These are phyloP conservation scores for Clonostachys rosea DNA, from an alignment of 2,329 filamentous ascomycete species.

Conservation along the genomic window DNA sequence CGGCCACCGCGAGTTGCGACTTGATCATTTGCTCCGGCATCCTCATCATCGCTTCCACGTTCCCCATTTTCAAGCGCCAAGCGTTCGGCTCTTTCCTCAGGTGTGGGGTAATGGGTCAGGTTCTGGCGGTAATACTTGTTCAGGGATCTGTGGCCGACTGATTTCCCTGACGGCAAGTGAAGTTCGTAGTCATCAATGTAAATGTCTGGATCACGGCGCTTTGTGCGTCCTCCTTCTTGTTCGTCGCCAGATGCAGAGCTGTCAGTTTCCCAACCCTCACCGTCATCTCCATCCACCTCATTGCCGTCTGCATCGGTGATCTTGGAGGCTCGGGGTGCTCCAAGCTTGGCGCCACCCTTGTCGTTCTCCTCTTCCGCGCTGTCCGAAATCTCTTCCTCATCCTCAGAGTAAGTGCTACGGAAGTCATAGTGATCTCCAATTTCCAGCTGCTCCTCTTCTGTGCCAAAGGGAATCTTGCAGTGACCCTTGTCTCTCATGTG, in stretches of 20 bases:
- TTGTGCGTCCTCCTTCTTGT: conserved; percentile 44
- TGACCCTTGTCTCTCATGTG: conserved; percentile 98
- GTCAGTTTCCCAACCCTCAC: conserved; percentile 94
- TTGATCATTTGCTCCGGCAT: conserved; percentile 23
- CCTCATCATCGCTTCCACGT: conserved; percentile 22
- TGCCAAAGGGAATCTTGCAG: conserved; percentile 91
- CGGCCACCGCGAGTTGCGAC: conserved; percentile 29
- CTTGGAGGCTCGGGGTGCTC: conserved; percentile 51
- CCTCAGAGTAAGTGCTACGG: conserved; percentile 88
- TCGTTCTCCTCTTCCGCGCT: conserved; percentile 44
- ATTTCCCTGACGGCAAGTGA: conserved; percentile 84
- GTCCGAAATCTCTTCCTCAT: conserved; percentile 49
- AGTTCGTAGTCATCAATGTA: conserved; percentile 93
- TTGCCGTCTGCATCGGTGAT: conserved; percentile 44
- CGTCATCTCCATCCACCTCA: conserved; percentile 45
- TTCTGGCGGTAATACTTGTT: conserved; percentile 92
- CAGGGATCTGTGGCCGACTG: conserved; percentile 84
- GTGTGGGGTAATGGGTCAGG: conserved; percentile 74
- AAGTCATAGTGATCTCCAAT: conserved; percentile 98
- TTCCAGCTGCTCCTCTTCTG: conserved; percentile 85
- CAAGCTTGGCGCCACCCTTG: conserved; percentile 64
- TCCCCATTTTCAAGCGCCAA: conserved; percentile 7
- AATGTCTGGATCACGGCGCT: conserved; percentile 45
- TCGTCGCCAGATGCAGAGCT: conserved; percentile 84
- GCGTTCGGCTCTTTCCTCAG: conserved; percentile 65